Evolutionary conservation across 1,284 basidiomycete species (phyloP).

Genomic region (Athelia sp.): DNA sequence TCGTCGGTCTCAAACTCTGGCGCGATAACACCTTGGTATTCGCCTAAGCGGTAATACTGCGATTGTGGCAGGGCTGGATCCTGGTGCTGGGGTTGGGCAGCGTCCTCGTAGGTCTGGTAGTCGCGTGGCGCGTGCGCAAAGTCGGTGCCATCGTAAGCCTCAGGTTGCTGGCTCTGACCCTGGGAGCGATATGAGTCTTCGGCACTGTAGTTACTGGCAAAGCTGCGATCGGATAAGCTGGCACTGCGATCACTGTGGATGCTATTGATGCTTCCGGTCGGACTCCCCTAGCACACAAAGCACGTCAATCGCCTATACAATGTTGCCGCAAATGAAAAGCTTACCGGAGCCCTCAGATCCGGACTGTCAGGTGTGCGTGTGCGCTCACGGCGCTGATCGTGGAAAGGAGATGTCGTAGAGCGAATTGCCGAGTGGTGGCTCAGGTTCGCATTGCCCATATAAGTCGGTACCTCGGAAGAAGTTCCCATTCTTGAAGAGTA

Average conservation of each 20-base stretch:
- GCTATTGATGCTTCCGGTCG: slow-evolving; percentile 20
- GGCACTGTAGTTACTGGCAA: slow-evolving; percentile 7
- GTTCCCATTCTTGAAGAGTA: background rate
- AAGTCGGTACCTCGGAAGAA: background rate
- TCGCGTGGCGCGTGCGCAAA: slow-evolving; percentile 15
- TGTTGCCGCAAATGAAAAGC: slow-evolving; percentile 10
- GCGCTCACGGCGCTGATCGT: slow-evolving; percentile 3
- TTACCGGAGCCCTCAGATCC: background rate
- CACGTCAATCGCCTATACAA: slow-evolving; percentile 10
- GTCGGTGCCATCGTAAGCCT: slow-evolving; percentile 9
- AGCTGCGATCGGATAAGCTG: slow-evolving; percentile 11
- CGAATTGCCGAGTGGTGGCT: background rate
- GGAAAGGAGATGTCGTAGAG: background rate
- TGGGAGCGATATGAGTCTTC: background rate
- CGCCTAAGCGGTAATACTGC: background rate
- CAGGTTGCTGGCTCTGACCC: slow-evolving; percentile 7
- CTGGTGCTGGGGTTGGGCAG: slow-evolving; percentile 4
- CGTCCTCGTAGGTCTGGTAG: background rate
- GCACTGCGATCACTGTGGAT: slow-evolving; percentile 20
- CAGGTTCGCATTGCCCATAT: background rate
- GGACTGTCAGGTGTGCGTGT: slow-evolving; percentile 12
- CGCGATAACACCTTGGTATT: slow-evolving; percentile 1
- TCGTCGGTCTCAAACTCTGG: background rate
- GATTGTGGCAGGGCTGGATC: background rate
- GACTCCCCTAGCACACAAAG: slow-evolving; percentile 12